A percentile compares a stretch with the other conserved stretches of the same genome.
phyloP scores from a whole-genome alignment of 192 early-diverging fungal genomes.

The Spizellomyces sp. region DNA sequence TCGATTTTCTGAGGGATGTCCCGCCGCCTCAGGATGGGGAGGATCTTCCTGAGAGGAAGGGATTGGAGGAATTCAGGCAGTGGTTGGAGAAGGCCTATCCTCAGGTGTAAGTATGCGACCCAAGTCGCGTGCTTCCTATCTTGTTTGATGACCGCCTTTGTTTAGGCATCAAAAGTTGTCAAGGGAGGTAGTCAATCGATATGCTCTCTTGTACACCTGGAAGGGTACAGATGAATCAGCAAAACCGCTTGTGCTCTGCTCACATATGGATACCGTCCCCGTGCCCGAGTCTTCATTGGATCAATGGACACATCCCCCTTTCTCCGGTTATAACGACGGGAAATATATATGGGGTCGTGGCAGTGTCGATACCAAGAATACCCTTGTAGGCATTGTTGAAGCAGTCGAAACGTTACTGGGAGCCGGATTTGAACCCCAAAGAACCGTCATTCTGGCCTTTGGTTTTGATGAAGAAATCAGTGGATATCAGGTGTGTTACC shows the following conservation, averaged over 20 bases:
- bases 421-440: conserved; percentile 23
- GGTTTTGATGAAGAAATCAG: conserved; percentile 49
- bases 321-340: conserved; percentile 29
- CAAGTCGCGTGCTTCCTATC: no score
- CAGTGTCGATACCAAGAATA: conserved; percentile 31
- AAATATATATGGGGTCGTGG: conserved; percentile 45
- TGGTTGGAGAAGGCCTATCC: conserved; percentile 23
- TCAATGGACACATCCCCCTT: conserved; percentile 42
- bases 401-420: conserved; percentile 37
- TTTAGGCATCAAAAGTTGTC: conserved; percentile 26
- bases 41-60: conserved; percentile 13
- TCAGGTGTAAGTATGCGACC: conserved; percentile 14
- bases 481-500: conserved; percentile 23
- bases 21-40: conserved; percentile 10
- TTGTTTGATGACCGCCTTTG: no score
- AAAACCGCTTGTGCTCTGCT: conserved; percentile 36
- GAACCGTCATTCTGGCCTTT: conserved; percentile 39
- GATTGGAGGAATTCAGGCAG: conserved; percentile 18
- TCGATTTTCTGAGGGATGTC: conserved; percentile 37
- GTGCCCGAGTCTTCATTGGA: conserved; percentile 24
- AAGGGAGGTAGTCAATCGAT: conserved; percentile 35
- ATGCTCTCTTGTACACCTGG: conserved; percentile 46
- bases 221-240: conserved; percentile 21
- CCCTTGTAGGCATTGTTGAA: conserved; percentile 32
- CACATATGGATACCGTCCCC: conserved; percentile 42